Evolutionary conservation across 129 eudicot species (phyloP).

Genomic region (Silybum marianum): DNA sequence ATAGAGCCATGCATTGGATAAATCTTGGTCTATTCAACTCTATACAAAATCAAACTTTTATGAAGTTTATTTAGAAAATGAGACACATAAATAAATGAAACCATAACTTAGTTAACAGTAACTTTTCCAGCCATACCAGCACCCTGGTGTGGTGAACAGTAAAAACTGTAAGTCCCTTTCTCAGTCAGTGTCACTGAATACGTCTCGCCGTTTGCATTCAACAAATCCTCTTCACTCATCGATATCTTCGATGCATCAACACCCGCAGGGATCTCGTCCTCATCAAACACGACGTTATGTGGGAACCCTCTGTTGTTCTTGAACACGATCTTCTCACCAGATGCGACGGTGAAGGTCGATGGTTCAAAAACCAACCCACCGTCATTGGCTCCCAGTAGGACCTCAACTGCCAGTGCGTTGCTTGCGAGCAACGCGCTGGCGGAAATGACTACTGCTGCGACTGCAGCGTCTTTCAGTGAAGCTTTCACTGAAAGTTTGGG

Average conservation of each 20-base stretch:
- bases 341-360: constrained; percentile 43
- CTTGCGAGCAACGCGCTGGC: constrained; percentile 67
- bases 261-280: constrained; percentile 86
- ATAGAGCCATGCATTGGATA: constrained; percentile 14
- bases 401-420: constrained; percentile 78
- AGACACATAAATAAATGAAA: constrained; percentile 17
- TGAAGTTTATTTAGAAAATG: background rate
- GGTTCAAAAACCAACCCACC: constrained; percentile 77
- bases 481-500: constrained; percentile 61
- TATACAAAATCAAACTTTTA: constrained; percentile 26
- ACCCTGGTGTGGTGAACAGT: constrained; percentile 92
- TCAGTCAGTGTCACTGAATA: constrained; percentile 66
- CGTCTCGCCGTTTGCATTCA: constrained; percentile 75
- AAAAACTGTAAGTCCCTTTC: constrained; percentile 88
- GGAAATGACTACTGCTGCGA: constrained; percentile 60
- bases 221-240: constrained; percentile 66
- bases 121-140: constrained; percentile 96
- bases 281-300: constrained; percentile 90
- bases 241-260: constrained; percentile 75
- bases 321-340: constrained; percentile 85
- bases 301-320: constrained; percentile 95
- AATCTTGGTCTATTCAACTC: constrained; percentile 25
- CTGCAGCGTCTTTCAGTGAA: constrained; percentile 66
- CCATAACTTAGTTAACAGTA: constrained; percentile 51
- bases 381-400: constrained; percentile 59